A percentile compares a stretch with the other conserved stretches of the same genome.
Conservation (phyloP, 306 rosid species). For the Phaseolus lunatus region DNA sequence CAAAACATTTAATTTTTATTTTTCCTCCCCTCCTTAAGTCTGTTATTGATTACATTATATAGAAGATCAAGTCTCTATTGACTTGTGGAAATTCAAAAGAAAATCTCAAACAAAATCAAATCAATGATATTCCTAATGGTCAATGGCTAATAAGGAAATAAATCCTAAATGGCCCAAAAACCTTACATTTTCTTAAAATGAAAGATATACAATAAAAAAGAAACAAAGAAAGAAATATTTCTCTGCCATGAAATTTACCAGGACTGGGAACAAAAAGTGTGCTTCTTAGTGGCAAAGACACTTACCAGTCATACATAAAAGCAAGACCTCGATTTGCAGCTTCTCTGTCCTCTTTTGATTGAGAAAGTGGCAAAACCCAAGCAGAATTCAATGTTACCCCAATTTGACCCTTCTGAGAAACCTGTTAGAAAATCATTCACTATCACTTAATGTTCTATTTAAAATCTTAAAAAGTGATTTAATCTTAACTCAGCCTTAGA, state of each 20-base stretch:
- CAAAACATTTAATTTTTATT: background rate
- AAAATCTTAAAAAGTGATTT: background rate
- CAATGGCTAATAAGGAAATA: background rate
- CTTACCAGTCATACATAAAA: conserved; percentile 65
- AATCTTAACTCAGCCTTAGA: too few species aligned
- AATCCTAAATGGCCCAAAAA: background rate
- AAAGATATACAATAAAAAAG: background rate
- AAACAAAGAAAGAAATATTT: background rate
- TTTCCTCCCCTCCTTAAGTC: background rate
- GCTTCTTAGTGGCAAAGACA: conserved; percentile 10
- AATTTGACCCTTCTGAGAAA: conserved; percentile 64
- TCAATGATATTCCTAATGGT: background rate
- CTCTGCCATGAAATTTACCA: background rate
- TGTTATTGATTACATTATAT: background rate
- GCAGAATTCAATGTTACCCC: conserved; percentile 62
- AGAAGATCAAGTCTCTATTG: background rate
- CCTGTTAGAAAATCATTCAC: conserved; percentile 42
- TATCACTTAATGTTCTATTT: conserved; percentile 6
- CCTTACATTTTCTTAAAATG: background rate
- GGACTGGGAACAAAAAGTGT: conserved; percentile 2
- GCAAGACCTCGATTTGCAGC: conserved; percentile 58
- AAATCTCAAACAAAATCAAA: background rate
- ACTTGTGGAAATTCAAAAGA: background rate
- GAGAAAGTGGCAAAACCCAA: conserved; percentile 60
- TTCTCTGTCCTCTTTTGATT: conserved; percentile 49